Evolutionary conservation across 352 stramenopile genomes (phyloP), one percentile per base, ranked within the genome.

Genomic region (Phytophthora rubi): DNA sequence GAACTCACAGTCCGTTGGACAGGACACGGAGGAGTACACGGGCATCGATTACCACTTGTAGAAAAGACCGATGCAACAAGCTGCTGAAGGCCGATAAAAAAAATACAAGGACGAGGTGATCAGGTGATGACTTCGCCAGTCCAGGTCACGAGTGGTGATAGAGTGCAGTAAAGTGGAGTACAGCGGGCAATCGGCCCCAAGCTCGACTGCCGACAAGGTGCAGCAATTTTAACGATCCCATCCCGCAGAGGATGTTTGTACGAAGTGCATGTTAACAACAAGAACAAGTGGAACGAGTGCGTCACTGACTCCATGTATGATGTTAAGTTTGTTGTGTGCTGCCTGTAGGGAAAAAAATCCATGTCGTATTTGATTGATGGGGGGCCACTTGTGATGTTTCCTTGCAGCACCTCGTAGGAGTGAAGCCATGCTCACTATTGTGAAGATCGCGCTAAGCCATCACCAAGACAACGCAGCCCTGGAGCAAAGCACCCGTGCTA

Each of bases 1-100:
- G 60, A 77, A 85, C 61, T 91, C 84, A 15, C 73, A 80, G 75
- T 89, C 82, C 10, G 85, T 93, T 21, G 83, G 83, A 4, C 87
- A 94, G 63, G 84, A 90, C 63, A 91, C 85, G 35, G 85, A 95
- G 47, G 87, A 95, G 71, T 95, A 92, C 72, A 82, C 85, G 15
- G 87, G 85, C 35, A 95, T 95, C 55, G 87, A 95, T 66, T 95
- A 93, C 77, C 87, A 95, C 72, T 83, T 95, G 71, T 95, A 89
- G 74, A 44, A 32, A 55, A 53, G 5, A 44, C 49, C 44, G 26
- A 71, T 68, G 55, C 52, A 12, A 35, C 35, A 30, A 30, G 28
- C 28, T 30, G 28, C 28, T 30, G 28, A 30, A 30, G 28, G 44
- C 39, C 39, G 30, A 28, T 35, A 18, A 49, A n/a, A 49, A 26